Percentiles rank a stretch among this genome's conserved stretches.
phyloP scores from a whole-genome alignment of 352 stramenopile species.

The Phytophthora sp. region DNA sequence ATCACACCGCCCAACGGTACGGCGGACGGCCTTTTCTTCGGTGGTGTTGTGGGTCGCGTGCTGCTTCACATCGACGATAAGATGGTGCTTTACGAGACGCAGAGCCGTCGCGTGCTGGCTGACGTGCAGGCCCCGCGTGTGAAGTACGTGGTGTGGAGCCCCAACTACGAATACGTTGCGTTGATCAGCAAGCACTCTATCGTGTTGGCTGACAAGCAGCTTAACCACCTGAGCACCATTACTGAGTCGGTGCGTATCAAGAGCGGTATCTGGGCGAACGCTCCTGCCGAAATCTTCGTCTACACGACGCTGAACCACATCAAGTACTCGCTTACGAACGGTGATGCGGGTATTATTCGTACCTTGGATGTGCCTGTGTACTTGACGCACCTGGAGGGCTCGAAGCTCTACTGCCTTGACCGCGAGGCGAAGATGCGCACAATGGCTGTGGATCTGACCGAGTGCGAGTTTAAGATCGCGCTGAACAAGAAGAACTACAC shows the following conservation, averaged over 20 bases:
- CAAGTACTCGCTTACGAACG: conserved; percentile 93
- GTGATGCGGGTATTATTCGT: conserved; percentile 98
- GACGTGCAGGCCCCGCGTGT: conserved; percentile 96
- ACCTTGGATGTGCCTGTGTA: conserved; percentile 98
- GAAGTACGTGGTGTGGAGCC: conserved; percentile 98
- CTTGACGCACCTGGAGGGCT: conserved; percentile 94
- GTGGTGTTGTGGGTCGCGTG: conserved; percentile 96
- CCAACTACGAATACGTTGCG: conserved; percentile 96
- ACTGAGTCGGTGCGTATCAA: conserved; percentile 98
- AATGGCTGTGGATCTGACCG: conserved; percentile 98
- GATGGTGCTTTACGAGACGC: conserved; percentile 98
- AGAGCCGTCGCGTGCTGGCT: conserved; percentile 95
- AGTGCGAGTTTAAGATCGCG: conserved; percentile 99
- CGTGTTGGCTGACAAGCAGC: conserved; percentile 96
- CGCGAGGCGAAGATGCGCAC: conserved; percentile 96
- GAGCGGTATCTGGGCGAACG: conserved; percentile 93
- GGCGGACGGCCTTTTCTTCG: conserved; percentile 96
- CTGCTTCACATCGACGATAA: conserved; percentile 97
- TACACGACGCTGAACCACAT: conserved; percentile 98
- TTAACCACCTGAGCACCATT: conserved; percentile 98
- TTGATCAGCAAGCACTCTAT: conserved; percentile 98
- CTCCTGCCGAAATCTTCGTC: conserved; percentile 94
- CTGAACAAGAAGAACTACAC: conserved; percentile 96
- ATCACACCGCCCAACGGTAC: conserved; percentile 95
- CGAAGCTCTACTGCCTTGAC: conserved; percentile 97